Evolutionary conservation across 306 rosid species (phyloP), one percentile per base, ranked within the genome.

Genomic region (Phaseolus lunatus): DNA sequence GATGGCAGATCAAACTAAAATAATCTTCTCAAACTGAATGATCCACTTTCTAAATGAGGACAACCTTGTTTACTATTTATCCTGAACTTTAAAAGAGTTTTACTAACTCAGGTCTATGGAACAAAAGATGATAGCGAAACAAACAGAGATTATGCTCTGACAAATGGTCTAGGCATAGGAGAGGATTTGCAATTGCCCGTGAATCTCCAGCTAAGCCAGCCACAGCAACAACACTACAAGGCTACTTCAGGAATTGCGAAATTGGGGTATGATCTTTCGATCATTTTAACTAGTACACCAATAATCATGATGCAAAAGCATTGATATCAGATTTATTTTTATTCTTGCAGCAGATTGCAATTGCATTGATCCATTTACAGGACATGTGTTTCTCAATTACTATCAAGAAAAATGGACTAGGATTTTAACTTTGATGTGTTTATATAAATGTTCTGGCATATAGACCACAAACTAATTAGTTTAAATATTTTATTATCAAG

Each of bases 191-290:
- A 85, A 23, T 85, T 78, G 15, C 89, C 95, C 4, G 92, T 94
- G 77, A 83, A 82, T 80, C 96, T 94, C 90, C 97, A 89, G 77
- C 95, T 94, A 78, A 83, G 90, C 86, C 98, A 88, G 79, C 98
- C 97, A 78, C 92, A 85, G 67, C 88, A 79, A 48, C 85, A 87
- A 65, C 78, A 79, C 69, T 48, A 81, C 12, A 77, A 86, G 78
- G 70, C 80, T 78, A 79, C 88, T 70, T 74, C 85, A 19, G 80
- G 76, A 78, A 82, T 90, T 44, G 73, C 91, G 82, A 79, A 84
- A 76, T 59, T 88, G 80, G 94, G 98, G 98, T 92, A 92, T 45
- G 79, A 64, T 77, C 61, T 63, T 24, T 58, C 20, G 43, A 85
- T 57, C 47, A 39, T 83, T 63, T 39, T 59, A 75, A 35, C 68